A percentile compares a stretch with the other conserved stretches of the same genome.
These are phyloP conservation scores for Gynochthodes officinalis DNA, from an alignment of 257 asterid genomes.

Conservation along the genomic window DNA sequence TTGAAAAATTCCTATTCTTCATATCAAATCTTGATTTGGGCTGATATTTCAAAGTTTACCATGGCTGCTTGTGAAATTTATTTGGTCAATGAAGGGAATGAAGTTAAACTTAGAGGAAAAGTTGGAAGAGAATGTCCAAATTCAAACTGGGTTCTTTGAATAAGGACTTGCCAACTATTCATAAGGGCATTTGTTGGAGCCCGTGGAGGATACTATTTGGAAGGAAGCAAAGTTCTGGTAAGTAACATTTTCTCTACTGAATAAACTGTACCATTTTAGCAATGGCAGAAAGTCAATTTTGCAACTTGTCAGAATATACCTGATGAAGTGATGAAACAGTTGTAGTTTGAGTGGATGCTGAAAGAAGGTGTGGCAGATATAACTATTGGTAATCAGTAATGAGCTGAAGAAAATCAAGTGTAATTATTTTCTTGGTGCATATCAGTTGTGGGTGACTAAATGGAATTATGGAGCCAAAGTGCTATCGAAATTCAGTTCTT, in stretches of 20 bases:
- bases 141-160: background rate
- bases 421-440: background rate
- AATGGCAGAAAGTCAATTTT: background rate
- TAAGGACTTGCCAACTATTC: background rate
- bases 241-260: background rate
- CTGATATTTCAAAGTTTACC: background rate
- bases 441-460: background rate
- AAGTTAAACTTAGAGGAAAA: background rate
- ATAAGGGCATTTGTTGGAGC: background rate
- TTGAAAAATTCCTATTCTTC: background rate
- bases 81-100: background rate
- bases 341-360: background rate
- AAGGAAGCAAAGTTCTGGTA: background rate
- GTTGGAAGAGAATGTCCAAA: background rate
- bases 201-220: background rate
- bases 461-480: slow-evolving; percentile 1
- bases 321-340: background rate
- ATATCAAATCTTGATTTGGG: background rate
- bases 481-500: background rate
- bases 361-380: background rate
- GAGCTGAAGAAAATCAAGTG: background rate
- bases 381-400: background rate
- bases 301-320: background rate
- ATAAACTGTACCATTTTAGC: slow-evolving; percentile 1
- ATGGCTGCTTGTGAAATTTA: background rate